phyloP scores from a whole-genome alignment of 2,329 filamentous ascomycete species.

The Hymenoscyphus fraxineus region DNA sequence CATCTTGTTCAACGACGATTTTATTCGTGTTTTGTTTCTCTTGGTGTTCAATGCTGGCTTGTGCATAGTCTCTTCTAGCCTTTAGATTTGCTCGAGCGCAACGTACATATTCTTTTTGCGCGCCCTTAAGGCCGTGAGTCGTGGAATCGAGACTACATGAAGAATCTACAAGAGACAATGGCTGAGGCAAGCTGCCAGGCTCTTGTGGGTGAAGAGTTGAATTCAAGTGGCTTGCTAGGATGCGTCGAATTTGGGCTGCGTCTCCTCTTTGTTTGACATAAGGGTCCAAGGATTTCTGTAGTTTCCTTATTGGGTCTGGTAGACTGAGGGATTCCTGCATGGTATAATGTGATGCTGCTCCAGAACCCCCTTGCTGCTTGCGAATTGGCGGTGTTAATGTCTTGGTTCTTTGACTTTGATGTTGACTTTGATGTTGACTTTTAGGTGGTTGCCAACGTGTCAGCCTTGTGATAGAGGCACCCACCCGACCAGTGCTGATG shows the following conservation, averaged over 20 bases:
- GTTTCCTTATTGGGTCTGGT: conserved; percentile 38
- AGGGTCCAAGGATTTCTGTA: conserved; percentile 46
- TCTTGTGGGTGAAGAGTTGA: conserved; percentile 39
- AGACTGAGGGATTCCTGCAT: conserved; percentile 25
- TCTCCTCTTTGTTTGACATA: conserved; percentile 57
- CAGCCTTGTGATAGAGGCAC: background rate
- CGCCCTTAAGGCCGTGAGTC: conserved; percentile 41
- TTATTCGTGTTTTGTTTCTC: background rate
- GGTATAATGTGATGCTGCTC: background rate
- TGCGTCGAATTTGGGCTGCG: conserved; percentile 51
- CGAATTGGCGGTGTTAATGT: background rate
- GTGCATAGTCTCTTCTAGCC: conserved; percentile 46
- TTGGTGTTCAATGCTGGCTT: conserved; percentile 25
- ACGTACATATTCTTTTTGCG: conserved; percentile 53
- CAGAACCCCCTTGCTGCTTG: background rate
- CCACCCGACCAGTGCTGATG: background rate
- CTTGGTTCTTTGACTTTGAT: background rate
- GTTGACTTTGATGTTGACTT: conserved; percentile 5
- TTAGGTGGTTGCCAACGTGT: background rate
- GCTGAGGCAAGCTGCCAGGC: conserved; percentile 36
- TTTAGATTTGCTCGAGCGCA: conserved; percentile 50
- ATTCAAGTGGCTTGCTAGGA: conserved; percentile 52
- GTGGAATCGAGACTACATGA: conserved; percentile 37
- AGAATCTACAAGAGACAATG: conserved; percentile 46
- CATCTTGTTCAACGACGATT: conserved; percentile 11